Evolutionary conservation across 2,329 filamentous ascomycete species (phyloP).

Genomic region (Leptographium galeiforme): DNA sequence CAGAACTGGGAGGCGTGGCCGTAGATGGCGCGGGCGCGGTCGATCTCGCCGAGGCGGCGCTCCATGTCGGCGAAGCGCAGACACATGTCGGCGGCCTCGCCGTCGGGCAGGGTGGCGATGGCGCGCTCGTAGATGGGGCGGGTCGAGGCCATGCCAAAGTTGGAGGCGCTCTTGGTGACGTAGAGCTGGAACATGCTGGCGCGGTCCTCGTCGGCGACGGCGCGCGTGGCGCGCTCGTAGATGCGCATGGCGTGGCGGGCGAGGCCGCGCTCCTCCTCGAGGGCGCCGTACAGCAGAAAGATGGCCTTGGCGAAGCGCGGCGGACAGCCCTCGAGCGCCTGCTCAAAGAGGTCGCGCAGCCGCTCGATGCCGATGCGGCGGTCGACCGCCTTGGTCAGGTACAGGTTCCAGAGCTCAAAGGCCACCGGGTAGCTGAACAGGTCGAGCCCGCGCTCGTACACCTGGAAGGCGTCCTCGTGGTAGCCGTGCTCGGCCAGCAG

Average conservation of each 20-base stretch:
- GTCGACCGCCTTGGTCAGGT: constrained; percentile 92
- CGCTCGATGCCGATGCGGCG: constrained; percentile 92
- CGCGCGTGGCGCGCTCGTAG: constrained; percentile 90
- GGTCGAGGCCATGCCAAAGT: constrained; percentile 92
- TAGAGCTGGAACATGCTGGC: constrained; percentile 99
- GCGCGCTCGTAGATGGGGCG: constrained; percentile 92
- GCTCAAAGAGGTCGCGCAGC: constrained; percentile 88
- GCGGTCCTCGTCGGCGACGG: constrained; percentile 86
- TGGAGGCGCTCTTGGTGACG: constrained; percentile 78
- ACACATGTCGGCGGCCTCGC: constrained; percentile 93
- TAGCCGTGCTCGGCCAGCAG: constrained; percentile 89
- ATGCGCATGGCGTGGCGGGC: constrained; percentile 97
- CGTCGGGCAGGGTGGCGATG: constrained; percentile 83
- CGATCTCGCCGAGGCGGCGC: constrained; percentile 49
- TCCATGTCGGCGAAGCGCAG: constrained; percentile 78
- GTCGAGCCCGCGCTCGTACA: constrained; percentile 90
- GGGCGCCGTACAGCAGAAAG: constrained; percentile 95
- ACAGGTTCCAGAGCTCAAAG: constrained; percentile 97
- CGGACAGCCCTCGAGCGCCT: constrained; percentile 87
- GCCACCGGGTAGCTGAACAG: constrained; percentile 98
- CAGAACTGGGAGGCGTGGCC: constrained; percentile 95
- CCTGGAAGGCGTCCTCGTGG: constrained; percentile 94
- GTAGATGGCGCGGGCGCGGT: constrained; percentile 88
- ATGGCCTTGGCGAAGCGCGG: constrained; percentile 92
- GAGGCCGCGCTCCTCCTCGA: constrained; percentile 90